These are phyloP conservation scores for Aspergillus indologenus DNA, from an alignment of 495 filamentous ascomycete genomes.

Conservation along the genomic window DNA sequence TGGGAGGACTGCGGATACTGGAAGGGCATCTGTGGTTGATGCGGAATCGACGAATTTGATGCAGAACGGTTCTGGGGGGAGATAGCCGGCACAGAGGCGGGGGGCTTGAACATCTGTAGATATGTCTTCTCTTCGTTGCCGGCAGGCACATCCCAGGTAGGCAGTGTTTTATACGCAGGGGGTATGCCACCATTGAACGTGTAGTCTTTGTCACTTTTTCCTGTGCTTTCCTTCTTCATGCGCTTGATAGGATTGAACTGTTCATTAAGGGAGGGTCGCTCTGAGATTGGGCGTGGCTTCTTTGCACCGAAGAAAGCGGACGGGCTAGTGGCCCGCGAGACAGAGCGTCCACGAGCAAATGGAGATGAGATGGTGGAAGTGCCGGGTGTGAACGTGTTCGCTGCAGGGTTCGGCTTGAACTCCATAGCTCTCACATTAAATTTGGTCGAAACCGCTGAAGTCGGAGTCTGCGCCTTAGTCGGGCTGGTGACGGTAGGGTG, in stretches of 20 bases:
- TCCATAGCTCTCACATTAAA: conserved; percentile 82
- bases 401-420: conserved; percentile 79
- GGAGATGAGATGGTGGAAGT: conserved; percentile 63
- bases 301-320: conserved; percentile 55
- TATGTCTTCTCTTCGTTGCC: conserved; percentile 68
- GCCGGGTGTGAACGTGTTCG: conserved; percentile 68
- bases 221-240: conserved; percentile 55
- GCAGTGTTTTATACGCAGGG: conserved; percentile 71
- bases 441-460: conserved; percentile 55
- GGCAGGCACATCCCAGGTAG: conserved; percentile 68
- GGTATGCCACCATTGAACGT: conserved; percentile 70
- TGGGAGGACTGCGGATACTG: conserved; percentile 52
- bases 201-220: conserved; percentile 46
- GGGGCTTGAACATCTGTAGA: conserved; percentile 70
- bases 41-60: conserved; percentile 61
- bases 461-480: conserved; percentile 46
- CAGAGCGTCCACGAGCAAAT: conserved; percentile 45
- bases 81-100: conserved; percentile 49
- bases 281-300: conserved; percentile 55
- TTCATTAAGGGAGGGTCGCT: conserved; percentile 60
- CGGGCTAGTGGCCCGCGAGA: conserved; percentile 50
- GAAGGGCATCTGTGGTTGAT: conserved; percentile 75
- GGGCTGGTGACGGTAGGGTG: conserved; percentile 42
- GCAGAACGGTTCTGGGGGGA: conserved; percentile 64
- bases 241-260: conserved; percentile 75